Evolutionary conservation across 371 early-diverging fungal genomes (phyloP), one percentile per base, ranked within the genome.

Genomic region (Nematocida parisii): DNA sequence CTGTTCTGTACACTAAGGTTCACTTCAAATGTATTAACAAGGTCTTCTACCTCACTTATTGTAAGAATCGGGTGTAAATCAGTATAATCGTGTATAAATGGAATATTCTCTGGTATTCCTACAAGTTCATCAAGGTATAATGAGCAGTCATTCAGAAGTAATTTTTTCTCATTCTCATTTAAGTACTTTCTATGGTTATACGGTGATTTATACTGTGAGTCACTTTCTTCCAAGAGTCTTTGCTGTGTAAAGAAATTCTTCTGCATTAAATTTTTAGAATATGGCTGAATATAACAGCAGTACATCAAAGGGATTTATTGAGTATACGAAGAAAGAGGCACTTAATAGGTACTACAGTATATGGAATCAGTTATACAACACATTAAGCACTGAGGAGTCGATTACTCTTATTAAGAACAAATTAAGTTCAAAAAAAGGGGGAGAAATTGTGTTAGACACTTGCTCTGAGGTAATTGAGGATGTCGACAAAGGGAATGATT

Each of bases 301-400:
- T 61, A 39, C 39, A 44, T n/a, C 40, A 24, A 61, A 73, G 20
- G 45, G 22, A 20, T 47, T 50, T 15, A 61, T 71, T 40, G 62
- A 61, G 40, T 73, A 73, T 39, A 73, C 72, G 5, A 73, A 66
- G 46, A 47, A 66, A 44, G 74, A 73, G 45, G 74, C 74, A 52
- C 67, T 73, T 52, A 24, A 45, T 7, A 61, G 74, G 44, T 70
- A 73, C 13, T 15, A 6, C 1, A 27, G 2, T 11, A 42, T 66
- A 27, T 55, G 56, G 55, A 67, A 9, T 27, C 15, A 70, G 45
- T 18, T 73, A 20, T 24, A 40, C 4, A 9, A 39, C 1, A 70
- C 20, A 18, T 20, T 73, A 39, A 73, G 66, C 15, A 42, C 67
- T 27, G 74, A 73, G 40, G 67, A 55, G 6, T 75, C 74, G 5